Conservation (phyloP, 202 grass and related monocot species). For the Thinopyrum obtusiflorum region DNA sequence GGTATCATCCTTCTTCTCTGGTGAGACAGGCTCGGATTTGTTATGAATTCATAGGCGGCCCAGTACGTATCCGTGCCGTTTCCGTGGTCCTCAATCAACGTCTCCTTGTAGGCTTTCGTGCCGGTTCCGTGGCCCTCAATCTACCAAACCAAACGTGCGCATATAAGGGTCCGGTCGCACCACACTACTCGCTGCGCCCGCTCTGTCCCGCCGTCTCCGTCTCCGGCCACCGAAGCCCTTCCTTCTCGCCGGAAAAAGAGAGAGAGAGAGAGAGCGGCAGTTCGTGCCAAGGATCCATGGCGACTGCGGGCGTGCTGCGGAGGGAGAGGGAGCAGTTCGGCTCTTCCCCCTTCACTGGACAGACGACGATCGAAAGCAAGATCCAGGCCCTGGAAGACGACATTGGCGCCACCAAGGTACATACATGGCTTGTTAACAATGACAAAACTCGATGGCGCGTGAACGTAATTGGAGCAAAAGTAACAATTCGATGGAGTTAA, state of each 20-base stretch:
- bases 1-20: too few species aligned
- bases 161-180: background rate
- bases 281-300: background rate
- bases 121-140: slow-evolving; percentile 5
- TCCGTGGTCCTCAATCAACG: background rate
- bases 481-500: background rate
- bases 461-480: background rate
- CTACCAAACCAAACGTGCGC: background rate
- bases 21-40: background rate
- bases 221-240: background rate
- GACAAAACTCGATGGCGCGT: background rate
- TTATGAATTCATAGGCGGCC: background rate
- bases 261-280: background rate
- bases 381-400: slow-evolving; percentile 57
- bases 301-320: background rate
- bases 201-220: background rate
- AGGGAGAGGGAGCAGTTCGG: background rate
- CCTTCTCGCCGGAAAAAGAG: background rate
- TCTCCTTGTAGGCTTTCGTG: background rate
- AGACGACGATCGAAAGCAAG: slow-evolving; percentile 63
- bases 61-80: background rate
- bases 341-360: background rate
- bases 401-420: slow-evolving; percentile 40
- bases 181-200: background rate
- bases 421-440: background rate